Conservation (phyloP, 805 yeast species). For the Cyberlindnera maritima region DNA sequence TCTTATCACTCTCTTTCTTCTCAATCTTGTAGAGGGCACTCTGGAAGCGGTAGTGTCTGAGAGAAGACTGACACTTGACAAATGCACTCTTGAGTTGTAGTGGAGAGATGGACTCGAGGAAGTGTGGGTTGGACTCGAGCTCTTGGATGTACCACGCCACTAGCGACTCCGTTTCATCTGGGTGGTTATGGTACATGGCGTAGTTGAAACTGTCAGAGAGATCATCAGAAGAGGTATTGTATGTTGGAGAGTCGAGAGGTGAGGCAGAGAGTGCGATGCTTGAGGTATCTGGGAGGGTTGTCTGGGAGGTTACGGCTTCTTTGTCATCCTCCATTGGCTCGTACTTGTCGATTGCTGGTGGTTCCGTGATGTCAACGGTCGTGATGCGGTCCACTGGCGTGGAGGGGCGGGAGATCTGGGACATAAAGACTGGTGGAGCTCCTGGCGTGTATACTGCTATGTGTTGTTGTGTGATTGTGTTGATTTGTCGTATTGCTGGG, state of each 20-base stretch:
- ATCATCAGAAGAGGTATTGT: neutral
- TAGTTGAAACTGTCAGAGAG: conserved; percentile 5
- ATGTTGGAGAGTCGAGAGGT: conserved; percentile 2
- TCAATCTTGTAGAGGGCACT: conserved; percentile 21
- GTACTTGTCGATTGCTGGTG: conserved; percentile 8
- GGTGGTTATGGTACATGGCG: conserved; percentile 4
- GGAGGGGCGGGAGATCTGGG: conserved; percentile 7
- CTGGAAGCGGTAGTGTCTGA: conserved; percentile 24
- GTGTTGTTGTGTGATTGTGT: neutral
- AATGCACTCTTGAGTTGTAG: conserved; percentile 4
- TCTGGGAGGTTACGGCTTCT: neutral
- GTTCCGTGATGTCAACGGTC: neutral
- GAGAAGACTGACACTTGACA: conserved; percentile 15
- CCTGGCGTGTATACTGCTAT: neutral
- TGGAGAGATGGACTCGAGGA: conserved; percentile 1
- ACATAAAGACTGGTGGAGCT: neutral
- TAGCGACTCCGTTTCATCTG: conserved; percentile 9
- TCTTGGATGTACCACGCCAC: conserved; percentile 5
- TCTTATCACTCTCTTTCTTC: conserved; percentile 17
- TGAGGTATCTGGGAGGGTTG: neutral
- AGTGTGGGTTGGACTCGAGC: conserved; percentile 3
- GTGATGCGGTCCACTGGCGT: conserved; percentile 10
- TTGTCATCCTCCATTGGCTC: neutral
- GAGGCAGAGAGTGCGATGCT: conserved; percentile 1
- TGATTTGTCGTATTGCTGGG: too few species aligned